Evolutionary conservation across 2,329 filamentous ascomycete species (phyloP), one percentile per base, ranked within the genome.

Genomic region (Daldinia eschscholtzii): DNA sequence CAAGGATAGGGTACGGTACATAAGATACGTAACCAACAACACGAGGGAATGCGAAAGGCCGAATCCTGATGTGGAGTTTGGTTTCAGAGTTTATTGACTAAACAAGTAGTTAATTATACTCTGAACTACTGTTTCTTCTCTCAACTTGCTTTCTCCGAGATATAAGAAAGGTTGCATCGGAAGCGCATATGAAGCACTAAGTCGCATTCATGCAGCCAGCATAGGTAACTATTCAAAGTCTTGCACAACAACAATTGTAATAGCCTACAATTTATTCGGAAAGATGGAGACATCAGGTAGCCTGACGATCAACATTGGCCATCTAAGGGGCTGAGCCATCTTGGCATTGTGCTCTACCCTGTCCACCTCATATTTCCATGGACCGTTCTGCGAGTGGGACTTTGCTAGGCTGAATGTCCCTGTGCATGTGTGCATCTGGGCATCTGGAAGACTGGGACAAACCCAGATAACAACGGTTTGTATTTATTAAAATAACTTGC

Each of bases 291-390:
- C 48, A 52, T 58, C 44, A 39, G 33, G 30, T 55, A 52, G 42
- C 58, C 41, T 59, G 58, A 55, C 33, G 56, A 66, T 64, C 57
- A 33, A 37, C 26, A 30, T 68, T 55, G 44, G 61, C 42, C 44
- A 41, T 53, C 15, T 37, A 30, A 60, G 70, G 64, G 70, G 70
- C 70, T 72, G 50, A 70, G 70, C 57, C 26, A 28, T 30, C 67
- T 72, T 70, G 67, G 67, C 67, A 57, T 65, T 50, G 37, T 20
- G 12, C n/a, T 60, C 55, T 42, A 55, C 61, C 67, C 46, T 57
- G 55, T 64, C 64, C 65, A 64, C 70, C 67, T 69, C 48, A 56
- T 41, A 46, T 55, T 46, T 55, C 35, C 52, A 57, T 57, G 70
- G 61, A 61, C 63, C 48, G 13, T 65, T 65, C 58, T 56, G 57